These are phyloP conservation scores for Clathrospora elynae DNA, from an alignment of 2,329 filamentous ascomycete species.

Conservation along the genomic window DNA sequence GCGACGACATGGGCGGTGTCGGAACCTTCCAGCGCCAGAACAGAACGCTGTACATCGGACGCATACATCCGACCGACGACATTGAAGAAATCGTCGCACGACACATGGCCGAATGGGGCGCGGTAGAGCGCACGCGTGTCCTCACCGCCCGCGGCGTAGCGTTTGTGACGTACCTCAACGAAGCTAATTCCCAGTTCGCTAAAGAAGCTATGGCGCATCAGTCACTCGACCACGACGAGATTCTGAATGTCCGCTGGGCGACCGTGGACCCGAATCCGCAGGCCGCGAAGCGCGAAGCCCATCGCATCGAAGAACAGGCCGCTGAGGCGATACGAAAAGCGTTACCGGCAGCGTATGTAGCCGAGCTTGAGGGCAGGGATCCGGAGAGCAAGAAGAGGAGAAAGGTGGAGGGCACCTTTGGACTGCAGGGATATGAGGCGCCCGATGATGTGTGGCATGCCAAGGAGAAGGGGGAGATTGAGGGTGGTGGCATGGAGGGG, in stretches of 20 bases:
- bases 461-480: constrained; percentile 69
- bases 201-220: constrained; percentile 96
- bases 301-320: constrained; percentile 90
- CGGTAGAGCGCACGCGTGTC: constrained; percentile 85
- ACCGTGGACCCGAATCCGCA: constrained; percentile 95
- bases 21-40: constrained; percentile 94
- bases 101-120: constrained; percentile 97
- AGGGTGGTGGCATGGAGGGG: constrained; percentile 61
- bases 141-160: constrained; percentile 88
- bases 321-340: constrained; percentile 90
- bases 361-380: constrained; percentile 90
- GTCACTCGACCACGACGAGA: constrained; percentile 85
- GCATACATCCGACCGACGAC: constrained; percentile 94
- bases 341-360: constrained; percentile 85
- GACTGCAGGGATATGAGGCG: constrained; percentile 87
- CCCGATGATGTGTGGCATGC: constrained; percentile 95
- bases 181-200: constrained; percentile 56
- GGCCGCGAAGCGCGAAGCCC: constrained; percentile 88
- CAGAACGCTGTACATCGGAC: constrained; percentile 87
- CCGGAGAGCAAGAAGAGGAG: constrained; percentile 85
- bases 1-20: constrained; percentile 97
- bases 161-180: constrained; percentile 92
- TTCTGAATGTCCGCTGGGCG: constrained; percentile 95
- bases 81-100: constrained; percentile 95
- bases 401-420: constrained; percentile 85